Conservation (phyloP, 106 monocot species). For the Dioscorea alata region DNA sequence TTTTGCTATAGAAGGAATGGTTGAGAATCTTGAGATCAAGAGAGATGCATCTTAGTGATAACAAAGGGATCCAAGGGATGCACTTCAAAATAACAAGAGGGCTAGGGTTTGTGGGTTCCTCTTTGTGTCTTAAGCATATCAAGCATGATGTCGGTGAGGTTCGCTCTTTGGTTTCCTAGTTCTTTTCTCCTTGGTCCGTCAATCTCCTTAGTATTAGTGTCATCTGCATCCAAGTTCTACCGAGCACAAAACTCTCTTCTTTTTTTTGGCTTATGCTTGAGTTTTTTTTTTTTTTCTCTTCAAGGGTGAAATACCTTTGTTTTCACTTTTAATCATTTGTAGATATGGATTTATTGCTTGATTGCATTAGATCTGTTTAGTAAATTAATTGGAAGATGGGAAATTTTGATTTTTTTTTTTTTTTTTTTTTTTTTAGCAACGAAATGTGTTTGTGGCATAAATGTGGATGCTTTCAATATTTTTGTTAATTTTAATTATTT, state of each 20-base stretch:
- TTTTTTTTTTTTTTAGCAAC: no score
- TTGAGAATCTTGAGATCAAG: background rate
- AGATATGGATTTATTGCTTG: no score
- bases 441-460: no score
- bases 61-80: constrained; percentile 77
- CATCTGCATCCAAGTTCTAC: constrained; percentile 51
- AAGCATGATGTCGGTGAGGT: constrained; percentile 75
- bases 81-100: constrained; percentile 83
- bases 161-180: constrained; percentile 67
- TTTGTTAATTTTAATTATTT: no score
- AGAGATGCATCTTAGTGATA: constrained; percentile 88
- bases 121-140: constrained; percentile 76
- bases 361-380: no score
- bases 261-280: background rate
- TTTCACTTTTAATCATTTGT: no score
- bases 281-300: background rate
- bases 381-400: no score
- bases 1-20: constrained; percentile 8
- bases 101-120: constrained; percentile 79
- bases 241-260: background rate
- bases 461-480: no score
- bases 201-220: constrained; percentile 51
- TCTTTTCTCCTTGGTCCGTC: constrained; percentile 60
- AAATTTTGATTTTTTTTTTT: no score
- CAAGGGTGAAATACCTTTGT: no score